Conservation (phyloP, 2,329 filamentous ascomycete genomes). For the Tolypocladium ovalisporum region DNA sequence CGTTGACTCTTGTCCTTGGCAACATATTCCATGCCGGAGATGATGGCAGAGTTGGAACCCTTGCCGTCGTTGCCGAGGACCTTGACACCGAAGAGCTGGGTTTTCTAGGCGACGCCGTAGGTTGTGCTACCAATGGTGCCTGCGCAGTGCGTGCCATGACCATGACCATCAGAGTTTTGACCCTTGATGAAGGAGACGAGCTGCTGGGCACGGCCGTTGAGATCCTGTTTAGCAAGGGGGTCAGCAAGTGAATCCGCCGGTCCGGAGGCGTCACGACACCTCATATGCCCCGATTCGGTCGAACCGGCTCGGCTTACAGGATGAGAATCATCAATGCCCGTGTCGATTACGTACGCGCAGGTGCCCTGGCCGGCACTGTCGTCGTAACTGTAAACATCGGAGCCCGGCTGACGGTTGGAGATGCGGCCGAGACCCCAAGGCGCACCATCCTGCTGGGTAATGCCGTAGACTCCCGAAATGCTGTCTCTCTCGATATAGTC, state of each 20-base stretch:
- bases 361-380: slow-evolving; percentile 21
- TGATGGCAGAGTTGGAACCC: slow-evolving; percentile 24
- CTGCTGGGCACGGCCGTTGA: slow-evolving; percentile 26
- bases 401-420: slow-evolving; percentile 14
- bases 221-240: slow-evolving; percentile 12
- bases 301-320: slow-evolving; percentile 12
- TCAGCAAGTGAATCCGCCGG: background rate
- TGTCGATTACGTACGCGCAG: slow-evolving; percentile 31
- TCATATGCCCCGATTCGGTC: background rate
- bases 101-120: slow-evolving; percentile 28
- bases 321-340: slow-evolving; percentile 22
- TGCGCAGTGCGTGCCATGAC: slow-evolving; percentile 26
- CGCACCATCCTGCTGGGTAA: slow-evolving; percentile 19
- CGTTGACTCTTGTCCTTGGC: slow-evolving; percentile 19
- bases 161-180: slow-evolving; percentile 16
- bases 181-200: slow-evolving; percentile 21
- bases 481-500: slow-evolving; percentile 26
- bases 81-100: slow-evolving; percentile 25
- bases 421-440: slow-evolving; percentile 25
- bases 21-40: slow-evolving; percentile 29
- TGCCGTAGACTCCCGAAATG: slow-evolving; percentile 1
- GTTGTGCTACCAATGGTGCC: slow-evolving; percentile 22
- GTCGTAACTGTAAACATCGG: slow-evolving; percentile 16
- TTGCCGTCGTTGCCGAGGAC: slow-evolving; percentile 22
- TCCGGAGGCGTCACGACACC: no score